Base-by-base conservation (phyloP, 2,329 filamentous ascomycete species). In the Talaromyces sp. region DNA sequence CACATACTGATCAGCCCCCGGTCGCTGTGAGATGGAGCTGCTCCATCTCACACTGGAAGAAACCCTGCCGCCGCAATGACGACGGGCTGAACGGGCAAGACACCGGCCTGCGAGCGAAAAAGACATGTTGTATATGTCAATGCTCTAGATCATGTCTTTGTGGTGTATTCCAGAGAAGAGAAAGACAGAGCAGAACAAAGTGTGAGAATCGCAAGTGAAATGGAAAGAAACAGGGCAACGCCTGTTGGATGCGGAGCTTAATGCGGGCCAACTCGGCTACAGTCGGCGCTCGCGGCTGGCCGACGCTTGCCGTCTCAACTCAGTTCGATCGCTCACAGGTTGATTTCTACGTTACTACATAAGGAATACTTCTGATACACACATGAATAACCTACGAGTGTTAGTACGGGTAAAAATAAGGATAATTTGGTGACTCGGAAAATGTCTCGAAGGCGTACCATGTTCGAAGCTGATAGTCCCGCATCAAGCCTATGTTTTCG, bases 1-100 rank as follows among this genome's bases (percentile, higher is more conserved):
- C 50, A 67, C 79, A 64, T 77, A 87, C 85, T 79, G 80, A 69
- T 87, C 85, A 61, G 84, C 83, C 51, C 81, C 84, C 46, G 82
- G 81, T 53, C 79, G 77, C 64, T 85, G 84, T 24, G 83, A 85
- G 58, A 86, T 79, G 32, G 82, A 81, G 59, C 70, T 73, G 62
- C 77, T 79, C 79, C 81, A 83, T 78, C 80, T 73, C 70, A 72
- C 69, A 48, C n/a, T 27, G 21, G 19, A 12, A 53, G 67, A 63
- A 53, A 54, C 58, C 35, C 31, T 59, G 48, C 58, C 54, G 59
- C 46, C 52, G 14, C 19, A 32, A 17, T 53, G 46, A 29, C 58
- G 54, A 52, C 57, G 46, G 12, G 56, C 61, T 19, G 52, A 59
- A 58, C 57, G 63, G n/a, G 54, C 56, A 8, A 58, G 54, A 35